Conservation (phyloP, 2,329 filamentous ascomycete genomes). For the Knufia petricola region DNA sequence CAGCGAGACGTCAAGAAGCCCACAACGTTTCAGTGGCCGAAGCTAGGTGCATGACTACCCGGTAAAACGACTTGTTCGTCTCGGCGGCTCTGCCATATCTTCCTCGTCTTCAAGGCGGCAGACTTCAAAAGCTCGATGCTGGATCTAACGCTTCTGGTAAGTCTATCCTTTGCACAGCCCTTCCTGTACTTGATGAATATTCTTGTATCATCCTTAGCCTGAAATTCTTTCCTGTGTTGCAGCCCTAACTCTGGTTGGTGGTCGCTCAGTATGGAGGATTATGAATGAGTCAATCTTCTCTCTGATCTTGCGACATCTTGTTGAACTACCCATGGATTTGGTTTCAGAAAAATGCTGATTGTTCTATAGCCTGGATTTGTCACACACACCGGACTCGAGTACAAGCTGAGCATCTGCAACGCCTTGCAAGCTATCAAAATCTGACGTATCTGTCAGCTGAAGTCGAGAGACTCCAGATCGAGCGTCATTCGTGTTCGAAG, state of each 20-base stretch:
- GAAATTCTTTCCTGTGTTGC: constrained; percentile 37
- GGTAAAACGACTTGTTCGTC: not conserved
- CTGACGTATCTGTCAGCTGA: too few relatives aligned
- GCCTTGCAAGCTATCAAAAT: too few relatives aligned
- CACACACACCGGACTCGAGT: too few relatives aligned
- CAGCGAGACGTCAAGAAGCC: not conserved
- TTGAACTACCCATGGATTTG: too few relatives aligned
- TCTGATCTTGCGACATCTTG: constrained; percentile 26
- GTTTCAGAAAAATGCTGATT: too few relatives aligned
- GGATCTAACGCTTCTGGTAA: constrained; percentile 1
- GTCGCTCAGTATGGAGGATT: constrained; percentile 27
- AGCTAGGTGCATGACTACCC: constrained; percentile 1
- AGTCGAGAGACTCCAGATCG: too few relatives aligned
- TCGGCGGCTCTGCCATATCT: not conserved
- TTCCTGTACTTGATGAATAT: constrained; percentile 64
- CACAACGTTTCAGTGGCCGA: constrained; percentile 20
- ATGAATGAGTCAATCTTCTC: constrained; percentile 40
- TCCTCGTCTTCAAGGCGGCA: not conserved
- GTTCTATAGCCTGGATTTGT: too few relatives aligned
- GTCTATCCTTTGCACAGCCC: constrained; percentile 11
- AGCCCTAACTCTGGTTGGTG: constrained; percentile 20
- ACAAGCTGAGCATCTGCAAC: too few relatives aligned
- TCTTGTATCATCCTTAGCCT: constrained; percentile 93
- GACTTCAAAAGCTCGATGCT: not conserved
- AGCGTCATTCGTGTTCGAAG: too few relatives aligned